Conservation (phyloP, 805 yeast genomes). For the Blastobotrys attinorum region DNA sequence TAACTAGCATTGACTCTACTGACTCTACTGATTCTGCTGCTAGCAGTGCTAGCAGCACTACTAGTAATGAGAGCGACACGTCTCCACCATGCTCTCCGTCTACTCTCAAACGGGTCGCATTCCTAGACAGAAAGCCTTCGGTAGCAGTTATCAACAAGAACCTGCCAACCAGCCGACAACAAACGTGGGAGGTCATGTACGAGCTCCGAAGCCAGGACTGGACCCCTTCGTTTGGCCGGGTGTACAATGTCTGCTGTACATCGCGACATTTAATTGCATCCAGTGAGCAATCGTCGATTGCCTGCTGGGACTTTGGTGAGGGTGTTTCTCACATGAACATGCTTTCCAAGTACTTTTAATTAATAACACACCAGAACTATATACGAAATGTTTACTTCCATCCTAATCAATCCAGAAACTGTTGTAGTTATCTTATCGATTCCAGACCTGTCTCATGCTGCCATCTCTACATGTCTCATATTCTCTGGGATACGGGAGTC, state of each 20-base stretch:
- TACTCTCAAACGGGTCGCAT: background rate
- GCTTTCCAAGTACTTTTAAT: background rate
- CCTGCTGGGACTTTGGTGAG: constrained; percentile 4
- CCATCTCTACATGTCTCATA: too few relatives aligned
- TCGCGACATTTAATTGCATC: constrained; percentile 5
- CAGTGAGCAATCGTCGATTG: constrained; percentile 1
- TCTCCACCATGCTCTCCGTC: background rate
- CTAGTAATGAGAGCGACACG: too few relatives aligned
- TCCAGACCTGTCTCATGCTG: too few relatives aligned
- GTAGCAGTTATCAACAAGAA: constrained; percentile 2
- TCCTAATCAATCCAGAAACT: too few relatives aligned
- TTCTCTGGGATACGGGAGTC: too few relatives aligned
- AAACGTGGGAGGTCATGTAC: constrained; percentile 4
- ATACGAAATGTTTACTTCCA: too few relatives aligned
- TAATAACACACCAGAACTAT: too few relatives aligned
- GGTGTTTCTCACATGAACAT: constrained; percentile 2
- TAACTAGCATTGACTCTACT: background rate
- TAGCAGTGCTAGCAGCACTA: too few relatives aligned
- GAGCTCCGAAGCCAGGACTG: constrained; percentile 2
- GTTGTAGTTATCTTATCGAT: too few relatives aligned
- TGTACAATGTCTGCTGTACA: background rate
- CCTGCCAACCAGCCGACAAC: background rate
- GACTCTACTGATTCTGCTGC: background rate
- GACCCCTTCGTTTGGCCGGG: background rate
- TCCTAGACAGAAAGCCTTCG: background rate